These are phyloP conservation scores for Copromyces sp. DNA, from an alignment of 495 filamentous ascomycete genomes.

Conservation along the genomic window DNA sequence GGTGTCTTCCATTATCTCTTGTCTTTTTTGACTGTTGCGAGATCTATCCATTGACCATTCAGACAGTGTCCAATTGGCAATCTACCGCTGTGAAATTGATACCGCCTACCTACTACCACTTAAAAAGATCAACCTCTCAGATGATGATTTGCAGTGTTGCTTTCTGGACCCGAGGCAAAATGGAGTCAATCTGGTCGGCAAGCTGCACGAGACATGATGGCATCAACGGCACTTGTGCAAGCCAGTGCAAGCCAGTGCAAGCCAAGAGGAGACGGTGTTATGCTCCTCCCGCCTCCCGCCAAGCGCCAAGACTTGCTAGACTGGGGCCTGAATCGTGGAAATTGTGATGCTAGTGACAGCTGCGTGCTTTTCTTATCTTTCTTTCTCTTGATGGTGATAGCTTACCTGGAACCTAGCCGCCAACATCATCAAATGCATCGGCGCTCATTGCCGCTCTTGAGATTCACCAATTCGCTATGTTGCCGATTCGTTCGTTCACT, in stretches of 20 bases:
- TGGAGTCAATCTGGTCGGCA: not conserved
- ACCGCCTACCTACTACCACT: not conserved
- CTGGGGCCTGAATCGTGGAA: not conserved
- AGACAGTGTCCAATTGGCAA: not conserved
- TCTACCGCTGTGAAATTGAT: not conserved
- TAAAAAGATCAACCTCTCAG: not conserved
- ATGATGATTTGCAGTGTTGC: not conserved
- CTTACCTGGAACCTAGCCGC: not conserved
- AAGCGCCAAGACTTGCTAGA: not conserved
- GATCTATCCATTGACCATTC: not conserved
- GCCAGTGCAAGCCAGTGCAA: too few species aligned
- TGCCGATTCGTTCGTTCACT: not conserved
- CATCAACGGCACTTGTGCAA: not conserved
- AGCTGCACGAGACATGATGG: not conserved
- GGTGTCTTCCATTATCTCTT: not conserved
- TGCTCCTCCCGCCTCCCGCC: not conserved
- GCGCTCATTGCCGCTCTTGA: not conserved
- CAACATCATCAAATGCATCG: not conserved
- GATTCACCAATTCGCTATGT: not conserved
- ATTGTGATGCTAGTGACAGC: not conserved
- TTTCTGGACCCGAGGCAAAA: not conserved
- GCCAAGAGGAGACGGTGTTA: not conserved
- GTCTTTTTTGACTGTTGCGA: not conserved
- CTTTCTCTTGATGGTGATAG: not conserved
- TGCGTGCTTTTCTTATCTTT: not conserved